Conservation (phyloP, 1,139 yeast species). For the Meyerozyma elateridarum region DNA sequence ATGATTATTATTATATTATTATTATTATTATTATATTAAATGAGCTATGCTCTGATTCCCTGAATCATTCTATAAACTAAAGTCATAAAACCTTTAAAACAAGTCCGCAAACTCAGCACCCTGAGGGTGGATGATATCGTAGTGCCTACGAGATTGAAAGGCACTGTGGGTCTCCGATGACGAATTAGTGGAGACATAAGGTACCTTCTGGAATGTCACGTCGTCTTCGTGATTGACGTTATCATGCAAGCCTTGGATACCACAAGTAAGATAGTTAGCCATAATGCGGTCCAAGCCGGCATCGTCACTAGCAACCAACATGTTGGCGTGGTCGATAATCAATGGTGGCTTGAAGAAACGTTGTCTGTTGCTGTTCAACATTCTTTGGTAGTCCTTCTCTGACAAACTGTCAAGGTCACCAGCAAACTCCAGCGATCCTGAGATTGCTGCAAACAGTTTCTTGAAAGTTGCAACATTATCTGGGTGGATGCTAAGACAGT, state of each 20-base stretch:
- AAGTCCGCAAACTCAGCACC: slow-evolving; percentile 47
- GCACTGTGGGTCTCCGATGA: slow-evolving; percentile 6
- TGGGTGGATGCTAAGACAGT: slow-evolving; percentile 43
- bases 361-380: slow-evolving; percentile 4
- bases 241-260: slow-evolving; percentile 26
- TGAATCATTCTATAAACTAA: slow-evolving; percentile 9
- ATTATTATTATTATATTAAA: no score
- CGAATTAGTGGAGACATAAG: slow-evolving; percentile 8
- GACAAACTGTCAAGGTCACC: slow-evolving; percentile 20
- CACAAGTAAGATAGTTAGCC: slow-evolving; percentile 38
- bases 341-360: slow-evolving; percentile 32
- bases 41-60: no score
- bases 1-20: no score
- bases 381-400: slow-evolving; percentile 18
- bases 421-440: slow-evolving; percentile 14
- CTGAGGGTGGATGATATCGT: slow-evolving; percentile 44
- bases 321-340: slow-evolving; percentile 54
- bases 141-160: slow-evolving; percentile 9
- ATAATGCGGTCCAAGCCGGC: slow-evolving; percentile 38
- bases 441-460: slow-evolving; percentile 18
- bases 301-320: slow-evolving; percentile 48
- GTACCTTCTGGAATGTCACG: slow-evolving; percentile 7
- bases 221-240: slow-evolving; percentile 11
- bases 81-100: no score
- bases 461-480: slow-evolving; percentile 32